Percentiles rank a stretch among this genome's conserved stretches.
Evolutionary conservation across 2,329 filamentous ascomycete genomes (phyloP).

Genomic region (Chaetomiaceae sp.): DNA sequence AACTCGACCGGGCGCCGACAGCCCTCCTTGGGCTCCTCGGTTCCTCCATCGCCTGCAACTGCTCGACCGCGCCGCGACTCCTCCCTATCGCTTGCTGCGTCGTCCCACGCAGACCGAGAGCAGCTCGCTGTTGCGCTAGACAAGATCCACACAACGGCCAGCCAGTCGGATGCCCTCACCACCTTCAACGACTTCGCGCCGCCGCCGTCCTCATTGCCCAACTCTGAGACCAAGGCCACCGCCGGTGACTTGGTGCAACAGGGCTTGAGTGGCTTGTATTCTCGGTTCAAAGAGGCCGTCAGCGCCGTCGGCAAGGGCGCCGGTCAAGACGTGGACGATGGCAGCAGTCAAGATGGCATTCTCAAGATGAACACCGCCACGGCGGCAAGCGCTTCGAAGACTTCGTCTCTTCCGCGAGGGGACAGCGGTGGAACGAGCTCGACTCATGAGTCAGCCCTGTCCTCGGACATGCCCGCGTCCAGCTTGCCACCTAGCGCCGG

Average conservation of each 20-base stretch:
- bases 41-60: conserved; percentile 14
- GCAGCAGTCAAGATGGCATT: conserved; percentile 38
- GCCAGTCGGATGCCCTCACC: conserved; percentile 74
- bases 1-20: conserved; percentile 12
- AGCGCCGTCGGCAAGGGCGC: conserved; percentile 51
- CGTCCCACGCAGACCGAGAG: conserved; percentile 59
- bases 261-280: conserved; percentile 84
- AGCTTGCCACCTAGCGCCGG: conserved; percentile 35
- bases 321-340: conserved; percentile 33
- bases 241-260: conserved; percentile 72
- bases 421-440: conserved; percentile 28
- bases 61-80: conserved; percentile 33
- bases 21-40: conserved; percentile 14
- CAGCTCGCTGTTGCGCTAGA: conserved; percentile 72
- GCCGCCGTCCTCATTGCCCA: conserved; percentile 52
- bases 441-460: conserved; percentile 30
- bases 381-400: conserved; percentile 34
- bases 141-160: conserved; percentile 84
- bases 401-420: conserved; percentile 24
- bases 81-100: conserved; percentile 38
- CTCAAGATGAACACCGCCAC: conserved; percentile 39
- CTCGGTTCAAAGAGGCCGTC: conserved; percentile 75
- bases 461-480: conserved; percentile 29
- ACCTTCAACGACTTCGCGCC: conserved; percentile 90
- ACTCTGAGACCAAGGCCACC: conserved; percentile 61